These are phyloP conservation scores for Tilletia walkeri DNA, from an alignment of 1,284 basidiomycete species.

Conservation along the genomic window DNA sequence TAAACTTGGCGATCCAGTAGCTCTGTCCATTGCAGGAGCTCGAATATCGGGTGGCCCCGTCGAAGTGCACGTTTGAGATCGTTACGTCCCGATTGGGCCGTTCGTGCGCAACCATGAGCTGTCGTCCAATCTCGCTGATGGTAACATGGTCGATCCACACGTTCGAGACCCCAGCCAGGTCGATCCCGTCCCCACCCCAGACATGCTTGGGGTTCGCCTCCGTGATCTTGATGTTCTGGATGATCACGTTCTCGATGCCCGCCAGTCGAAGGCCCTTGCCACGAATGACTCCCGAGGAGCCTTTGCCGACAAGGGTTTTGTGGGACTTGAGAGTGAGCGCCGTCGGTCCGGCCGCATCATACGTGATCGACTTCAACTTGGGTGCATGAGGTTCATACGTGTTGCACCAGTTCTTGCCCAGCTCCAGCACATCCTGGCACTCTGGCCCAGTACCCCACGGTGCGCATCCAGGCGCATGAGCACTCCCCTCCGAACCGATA, in stretches of 20 bases:
- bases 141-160: slow-evolving; percentile 48
- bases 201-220: slow-evolving; percentile 28
- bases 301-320: slow-evolving; percentile 30
- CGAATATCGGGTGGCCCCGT: slow-evolving; percentile 31
- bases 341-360: slow-evolving; percentile 40
- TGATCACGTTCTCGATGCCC: slow-evolving; percentile 51
- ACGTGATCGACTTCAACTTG: slow-evolving; percentile 23
- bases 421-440: slow-evolving; percentile 54
- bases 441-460: slow-evolving; percentile 43
- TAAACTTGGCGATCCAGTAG: slow-evolving; percentile 30
- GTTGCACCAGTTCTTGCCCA: slow-evolving; percentile 53
- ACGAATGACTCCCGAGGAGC: slow-evolving; percentile 50
- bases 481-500: slow-evolving; percentile 35
- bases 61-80: slow-evolving; percentile 31
- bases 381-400: slow-evolving; percentile 22
- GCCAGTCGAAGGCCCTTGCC: slow-evolving; percentile 36
- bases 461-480: slow-evolving; percentile 41
- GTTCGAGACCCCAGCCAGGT: slow-evolving; percentile 30
- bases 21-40: slow-evolving; percentile 31
- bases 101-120: slow-evolving; percentile 33
- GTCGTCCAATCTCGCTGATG: slow-evolving; percentile 30
- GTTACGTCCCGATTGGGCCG: slow-evolving; percentile 22
- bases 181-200: slow-evolving; percentile 47
- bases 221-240: slow-evolving; percentile 54
- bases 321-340: slow-evolving; percentile 22